phyloP scores from a whole-genome alignment of 1,139 yeast genomes.

The Zygotorulaspora mrakii region DNA sequence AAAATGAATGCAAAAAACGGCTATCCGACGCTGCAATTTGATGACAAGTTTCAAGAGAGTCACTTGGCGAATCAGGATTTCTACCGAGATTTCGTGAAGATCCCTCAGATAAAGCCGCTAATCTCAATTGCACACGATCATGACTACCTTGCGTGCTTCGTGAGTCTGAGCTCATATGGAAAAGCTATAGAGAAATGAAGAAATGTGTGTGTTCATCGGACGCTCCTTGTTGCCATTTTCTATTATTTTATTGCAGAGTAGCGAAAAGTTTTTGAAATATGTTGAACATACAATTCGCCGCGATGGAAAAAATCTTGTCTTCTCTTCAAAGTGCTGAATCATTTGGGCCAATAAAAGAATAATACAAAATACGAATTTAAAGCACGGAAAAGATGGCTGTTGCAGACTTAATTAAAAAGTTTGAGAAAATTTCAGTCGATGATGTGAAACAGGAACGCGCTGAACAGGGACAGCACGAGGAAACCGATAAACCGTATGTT shows the following conservation, averaged over 20 bases:
- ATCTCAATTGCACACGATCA: conserved; percentile 34
- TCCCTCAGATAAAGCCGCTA: conserved; percentile 13
- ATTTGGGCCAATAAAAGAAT: no score
- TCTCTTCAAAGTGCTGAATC: no score
- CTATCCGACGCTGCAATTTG: conserved; percentile 22
- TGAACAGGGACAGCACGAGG: conserved; percentile 1
- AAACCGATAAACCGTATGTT: not conserved
- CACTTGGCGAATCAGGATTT: conserved; percentile 13
- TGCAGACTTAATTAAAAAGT: conserved; percentile 38
- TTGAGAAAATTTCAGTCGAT: conserved; percentile 32
- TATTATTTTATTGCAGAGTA: not conserved
- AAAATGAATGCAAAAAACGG: conserved; percentile 23
- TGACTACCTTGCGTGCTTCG: conserved; percentile 28
- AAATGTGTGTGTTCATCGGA: not conserved
- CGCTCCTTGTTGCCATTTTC: not conserved
- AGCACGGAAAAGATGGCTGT: no score
- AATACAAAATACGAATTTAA: no score
- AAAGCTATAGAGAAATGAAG: not conserved
- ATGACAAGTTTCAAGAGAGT: conserved; percentile 7
- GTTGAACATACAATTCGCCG: not conserved
- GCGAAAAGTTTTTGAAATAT: not conserved
- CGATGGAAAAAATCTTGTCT: conserved; percentile 1
- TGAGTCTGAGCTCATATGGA: conserved; percentile 3
- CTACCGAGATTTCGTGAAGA: conserved; percentile 15
- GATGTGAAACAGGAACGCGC: conserved; percentile 4